Evolutionary conservation across 345 rosid species (phyloP).

Genomic region (Gossypium thurberi): DNA sequence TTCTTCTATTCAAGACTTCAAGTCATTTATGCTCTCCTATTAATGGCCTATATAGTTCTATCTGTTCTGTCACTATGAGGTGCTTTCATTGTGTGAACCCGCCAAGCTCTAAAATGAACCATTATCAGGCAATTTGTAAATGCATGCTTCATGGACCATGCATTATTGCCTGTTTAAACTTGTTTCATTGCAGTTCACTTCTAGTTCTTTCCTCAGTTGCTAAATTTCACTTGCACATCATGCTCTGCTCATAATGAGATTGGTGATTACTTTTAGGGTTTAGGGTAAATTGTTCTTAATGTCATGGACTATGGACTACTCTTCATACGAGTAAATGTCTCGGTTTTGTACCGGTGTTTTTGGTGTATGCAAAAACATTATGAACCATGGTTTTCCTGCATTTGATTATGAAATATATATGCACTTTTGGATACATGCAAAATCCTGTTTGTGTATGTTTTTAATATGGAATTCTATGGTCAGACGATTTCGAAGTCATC

Average conservation of each 20-base stretch:
- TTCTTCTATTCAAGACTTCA: no score
- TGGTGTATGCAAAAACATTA: neutral
- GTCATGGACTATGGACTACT: neutral
- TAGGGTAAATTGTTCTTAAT: neutral
- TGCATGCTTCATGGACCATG: neutral
- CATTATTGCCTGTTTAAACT: neutral
- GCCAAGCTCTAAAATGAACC: neutral
- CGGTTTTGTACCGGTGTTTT: neutral
- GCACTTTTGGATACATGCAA: neutral
- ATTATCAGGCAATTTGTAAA: neutral
- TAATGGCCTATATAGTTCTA: no score
- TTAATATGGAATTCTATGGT: neutral
- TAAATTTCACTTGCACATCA: neutral
- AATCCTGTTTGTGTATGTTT: neutral
- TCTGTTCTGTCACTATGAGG: no score
- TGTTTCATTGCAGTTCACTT: neutral
- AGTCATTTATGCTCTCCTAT: no score
- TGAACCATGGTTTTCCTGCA: neutral
- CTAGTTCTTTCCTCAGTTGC: no score
- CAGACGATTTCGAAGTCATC: conserved; percentile 15
- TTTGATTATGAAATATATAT: neutral
- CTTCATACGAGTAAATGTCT: neutral
- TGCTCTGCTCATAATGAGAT: neutral
- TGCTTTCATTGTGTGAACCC: no score
- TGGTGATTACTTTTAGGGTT: neutral